Evolutionary conservation across 2,329 filamentous ascomycete genomes (phyloP), one percentile per base, ranked within the genome.

Genomic region (Cercospora berteroae): DNA sequence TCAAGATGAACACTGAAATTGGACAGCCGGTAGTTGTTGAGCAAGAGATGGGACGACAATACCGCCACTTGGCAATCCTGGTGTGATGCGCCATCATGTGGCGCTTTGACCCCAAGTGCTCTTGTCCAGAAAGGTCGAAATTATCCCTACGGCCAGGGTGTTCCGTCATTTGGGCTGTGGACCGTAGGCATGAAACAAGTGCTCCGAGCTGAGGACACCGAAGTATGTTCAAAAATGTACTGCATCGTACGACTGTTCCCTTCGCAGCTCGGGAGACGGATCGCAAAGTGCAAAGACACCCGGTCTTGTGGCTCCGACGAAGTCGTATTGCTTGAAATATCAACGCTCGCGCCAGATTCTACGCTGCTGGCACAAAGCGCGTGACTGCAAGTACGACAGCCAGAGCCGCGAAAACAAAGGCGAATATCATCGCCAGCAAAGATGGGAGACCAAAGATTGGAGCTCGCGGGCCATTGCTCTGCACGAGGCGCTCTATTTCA

Each of bases 401-500:
- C 20, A 63, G 10, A 3, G 31, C 31, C n/a, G 48, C 60, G 23
- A 63, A 1, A 10, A 63, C 4, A 20, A 58, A 9, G 27, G 60
- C 48, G 4, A 55, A 10, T 16, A 44, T 10, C 3, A 55, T 10
- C 12, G 27, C 42, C 27, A 55, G 18, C 42, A 64, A 33, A 12
- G n/a, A 48, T n/a, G 20, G 12, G 9, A 23, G 20, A 12, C 36
- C 39, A n/a, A 64, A 29, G 20, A 77, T 66, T 13, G 48, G 65
- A 52, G 75, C 74, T 33, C 75, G 66, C 33, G 64, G 36, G 4
- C 39, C 71, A 4, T 39, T 70, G 31, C 66, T 69, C 33, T 65
- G 56, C 27, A 73, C 67, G 16, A 79, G 64, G 16, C 66, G 65
- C 13, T 82, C 80, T 57, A 93, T 83, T 68, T 93, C 88, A 0